Evolutionary conservation across 805 yeast genomes (phyloP).

Genomic region (Lachancea meyersii): DNA sequence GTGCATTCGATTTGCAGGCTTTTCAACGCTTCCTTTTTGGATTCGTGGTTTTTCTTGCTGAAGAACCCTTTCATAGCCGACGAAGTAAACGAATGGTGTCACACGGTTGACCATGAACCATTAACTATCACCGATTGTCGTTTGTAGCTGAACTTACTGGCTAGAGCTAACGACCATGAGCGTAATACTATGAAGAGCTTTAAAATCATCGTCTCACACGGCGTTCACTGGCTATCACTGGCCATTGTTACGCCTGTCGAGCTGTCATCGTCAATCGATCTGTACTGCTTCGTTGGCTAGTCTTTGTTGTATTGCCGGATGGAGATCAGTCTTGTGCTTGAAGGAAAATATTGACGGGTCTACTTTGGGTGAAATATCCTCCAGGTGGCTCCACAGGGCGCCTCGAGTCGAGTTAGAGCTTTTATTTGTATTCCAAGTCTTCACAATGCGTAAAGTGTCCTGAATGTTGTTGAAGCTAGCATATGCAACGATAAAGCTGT

Average conservation of each 20-base stretch:
- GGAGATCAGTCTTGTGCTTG: background rate
- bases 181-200: background rate
- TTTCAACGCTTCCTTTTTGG: conserved; percentile 10
- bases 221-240: too few relatives aligned
- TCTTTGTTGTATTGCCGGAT: background rate
- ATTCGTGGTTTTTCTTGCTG: conserved; percentile 16
- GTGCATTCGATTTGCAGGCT: conserved; percentile 22
- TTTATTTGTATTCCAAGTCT: conserved; percentile 8
- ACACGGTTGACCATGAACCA: background rate
- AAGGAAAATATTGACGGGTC: conserved; percentile 4
- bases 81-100: background rate
- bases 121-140: background rate
- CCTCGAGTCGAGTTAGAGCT: background rate
- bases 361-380: conserved; percentile 7
- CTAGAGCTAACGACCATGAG: background rate
- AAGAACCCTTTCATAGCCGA: conserved; percentile 25
- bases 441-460: conserved; percentile 10
- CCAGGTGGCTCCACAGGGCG: background rate
- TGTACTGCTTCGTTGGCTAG: background rate
- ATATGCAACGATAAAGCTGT: conserved; percentile 15
- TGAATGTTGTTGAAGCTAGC: conserved; percentile 12
- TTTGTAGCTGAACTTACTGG: too few relatives aligned
- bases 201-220: background rate
- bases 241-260: too few relatives aligned
- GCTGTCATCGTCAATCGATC: background rate